Evolutionary conservation across 805 yeast species (phyloP).

Genomic region (Myxozyma mucilagina): DNA sequence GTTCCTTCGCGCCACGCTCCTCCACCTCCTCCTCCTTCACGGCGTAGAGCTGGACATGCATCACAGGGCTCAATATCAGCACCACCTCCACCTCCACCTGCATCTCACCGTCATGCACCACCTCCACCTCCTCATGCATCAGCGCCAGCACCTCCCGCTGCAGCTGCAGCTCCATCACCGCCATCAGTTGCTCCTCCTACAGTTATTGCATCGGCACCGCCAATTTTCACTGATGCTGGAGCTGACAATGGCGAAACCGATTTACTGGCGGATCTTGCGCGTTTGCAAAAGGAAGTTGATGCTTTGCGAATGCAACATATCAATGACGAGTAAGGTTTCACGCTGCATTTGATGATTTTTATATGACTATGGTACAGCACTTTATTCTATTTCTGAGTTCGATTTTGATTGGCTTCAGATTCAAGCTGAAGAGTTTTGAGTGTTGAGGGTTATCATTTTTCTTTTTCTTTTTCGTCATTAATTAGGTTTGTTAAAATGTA

Average conservation of each 20-base stretch:
- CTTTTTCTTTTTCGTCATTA: background rate
- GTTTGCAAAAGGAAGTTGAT: constrained; percentile 30
- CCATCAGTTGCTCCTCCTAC: background rate
- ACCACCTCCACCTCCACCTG: constrained; percentile 1
- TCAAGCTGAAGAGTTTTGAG: background rate
- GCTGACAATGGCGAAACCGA: constrained; percentile 19
- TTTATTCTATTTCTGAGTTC: background rate
- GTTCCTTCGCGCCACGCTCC: constrained; percentile 7
- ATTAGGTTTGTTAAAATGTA: background rate
- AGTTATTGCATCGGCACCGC: background rate
- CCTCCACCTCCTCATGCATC: constrained; percentile 13
- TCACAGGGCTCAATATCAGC: background rate
- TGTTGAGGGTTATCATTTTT: background rate
- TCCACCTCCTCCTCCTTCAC: constrained; percentile 26
- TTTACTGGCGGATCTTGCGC: constrained; percentile 30
- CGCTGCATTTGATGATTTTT: background rate
- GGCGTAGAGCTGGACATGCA: constrained; percentile 13
- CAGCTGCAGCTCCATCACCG: constrained; percentile 1
- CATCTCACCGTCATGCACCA: constrained; percentile 2
- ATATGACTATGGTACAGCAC: background rate
- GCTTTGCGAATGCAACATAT: constrained; percentile 22
- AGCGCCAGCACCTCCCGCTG: constrained; percentile 5
- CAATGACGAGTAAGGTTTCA: background rate
- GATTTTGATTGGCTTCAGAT: background rate
- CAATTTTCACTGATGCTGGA: background rate